phyloP scores from a whole-genome alignment of 2,329 filamentous ascomycete species.

The Cladosporium phlei region DNA sequence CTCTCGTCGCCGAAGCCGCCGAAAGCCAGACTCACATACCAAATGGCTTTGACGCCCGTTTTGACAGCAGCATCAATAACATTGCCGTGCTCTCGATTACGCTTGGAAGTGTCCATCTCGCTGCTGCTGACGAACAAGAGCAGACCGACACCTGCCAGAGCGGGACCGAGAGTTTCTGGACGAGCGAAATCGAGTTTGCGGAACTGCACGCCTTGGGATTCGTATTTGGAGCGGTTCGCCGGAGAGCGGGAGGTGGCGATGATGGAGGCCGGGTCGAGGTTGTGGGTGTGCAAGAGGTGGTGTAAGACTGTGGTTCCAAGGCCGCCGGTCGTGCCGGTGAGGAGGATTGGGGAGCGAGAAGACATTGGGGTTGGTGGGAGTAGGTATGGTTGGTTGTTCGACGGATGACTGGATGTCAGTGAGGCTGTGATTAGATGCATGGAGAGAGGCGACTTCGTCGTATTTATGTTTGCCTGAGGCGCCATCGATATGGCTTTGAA shows the following conservation, averaged over 20 bases:
- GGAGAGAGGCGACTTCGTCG: background rate
- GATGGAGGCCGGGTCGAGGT: conserved; percentile 38
- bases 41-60: conserved; percentile 51
- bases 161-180: conserved; percentile 41
- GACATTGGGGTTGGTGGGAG: background rate
- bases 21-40: conserved; percentile 57
- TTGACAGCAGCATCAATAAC: conserved; percentile 52
- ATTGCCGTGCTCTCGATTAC: conserved; percentile 36
- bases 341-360: conserved; percentile 12
- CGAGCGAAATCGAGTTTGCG: conserved; percentile 51
- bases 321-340: conserved; percentile 40
- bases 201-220: conserved; percentile 43
- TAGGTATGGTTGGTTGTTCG: background rate
- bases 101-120: conserved; percentile 44
- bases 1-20: conserved; percentile 36
- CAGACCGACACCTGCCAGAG: conserved; percentile 47
- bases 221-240: conserved; percentile 37
- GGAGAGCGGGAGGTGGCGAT: conserved; percentile 46
- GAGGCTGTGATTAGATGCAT: no score
- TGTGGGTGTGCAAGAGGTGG: conserved; percentile 44
- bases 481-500: background rate
- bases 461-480: conserved; percentile 11
- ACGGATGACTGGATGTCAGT: background rate
- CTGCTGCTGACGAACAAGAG: conserved; percentile 55
- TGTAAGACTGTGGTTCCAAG: conserved; percentile 49